phyloP scores from a whole-genome alignment of 441 rosid species.

The Adansonia madagascariensis region DNA sequence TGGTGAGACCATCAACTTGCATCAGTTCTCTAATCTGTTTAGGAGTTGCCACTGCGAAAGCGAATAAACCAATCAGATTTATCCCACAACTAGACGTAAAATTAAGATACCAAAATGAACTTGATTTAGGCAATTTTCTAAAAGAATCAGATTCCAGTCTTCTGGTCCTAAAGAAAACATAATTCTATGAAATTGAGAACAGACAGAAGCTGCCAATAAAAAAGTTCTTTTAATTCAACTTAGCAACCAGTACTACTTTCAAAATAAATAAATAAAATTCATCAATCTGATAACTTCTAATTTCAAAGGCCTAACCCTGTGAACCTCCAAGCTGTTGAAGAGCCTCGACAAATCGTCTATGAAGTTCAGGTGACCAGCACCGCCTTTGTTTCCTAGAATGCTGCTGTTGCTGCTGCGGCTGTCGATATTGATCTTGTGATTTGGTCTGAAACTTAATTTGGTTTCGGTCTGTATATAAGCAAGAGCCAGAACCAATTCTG shows the following conservation, averaged over 20 bases:
- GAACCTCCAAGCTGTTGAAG: slow-evolving; percentile 67
- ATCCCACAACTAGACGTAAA: neutral
- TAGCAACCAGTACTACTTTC: slow-evolving; percentile 24
- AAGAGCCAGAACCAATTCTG: slow-evolving; percentile 19
- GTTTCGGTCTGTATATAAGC: slow-evolving; percentile 20
- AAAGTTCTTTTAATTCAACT: slow-evolving; percentile 20
- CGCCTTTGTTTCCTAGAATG: slow-evolving; percentile 50
- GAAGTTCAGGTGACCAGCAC: slow-evolving; percentile 69
- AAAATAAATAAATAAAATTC: slow-evolving; percentile 21
- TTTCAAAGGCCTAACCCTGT: slow-evolving; percentile 47
- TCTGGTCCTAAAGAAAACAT: neutral
- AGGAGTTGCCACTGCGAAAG: slow-evolving; percentile 59
- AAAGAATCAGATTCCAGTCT: slow-evolving; percentile 7
- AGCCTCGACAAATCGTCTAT: slow-evolving; percentile 55
- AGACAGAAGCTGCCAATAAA: neutral
- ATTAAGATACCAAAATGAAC: neutral
- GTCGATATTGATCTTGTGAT: neutral
- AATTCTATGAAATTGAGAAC: neutral
- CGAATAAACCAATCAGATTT: slow-evolving; percentile 17
- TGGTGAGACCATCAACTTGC: slow-evolving; percentile 69
- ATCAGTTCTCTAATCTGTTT: slow-evolving; percentile 63
- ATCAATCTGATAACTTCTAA: slow-evolving; percentile 22
- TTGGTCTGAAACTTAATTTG: slow-evolving; percentile 25
- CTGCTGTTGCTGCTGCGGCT: slow-evolving; percentile 32
- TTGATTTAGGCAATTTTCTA: neutral